Conservation (phyloP, 306 rosid species). For the Rosa persica region DNA sequence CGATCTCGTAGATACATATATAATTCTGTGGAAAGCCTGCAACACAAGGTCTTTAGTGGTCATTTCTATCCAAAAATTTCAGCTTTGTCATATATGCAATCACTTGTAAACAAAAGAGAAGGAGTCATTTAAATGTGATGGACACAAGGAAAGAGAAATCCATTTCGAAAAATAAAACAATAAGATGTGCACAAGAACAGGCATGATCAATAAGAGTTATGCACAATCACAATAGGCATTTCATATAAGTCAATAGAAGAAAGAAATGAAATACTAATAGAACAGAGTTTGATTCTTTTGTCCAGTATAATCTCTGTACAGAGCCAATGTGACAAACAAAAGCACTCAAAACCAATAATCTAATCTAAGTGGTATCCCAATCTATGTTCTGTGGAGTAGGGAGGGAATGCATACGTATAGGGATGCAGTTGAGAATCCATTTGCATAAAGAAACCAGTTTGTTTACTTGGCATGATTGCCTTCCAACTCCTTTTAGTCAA, state of each 20-base stretch:
- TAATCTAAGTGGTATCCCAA: background rate
- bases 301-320: background rate
- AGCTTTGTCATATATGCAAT: background rate
- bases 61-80: background rate
- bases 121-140: background rate
- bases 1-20: too few relatives aligned
- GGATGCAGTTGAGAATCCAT: too few relatives aligned
- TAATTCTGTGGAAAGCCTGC: background rate
- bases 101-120: too few relatives aligned
- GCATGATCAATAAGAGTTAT: background rate
- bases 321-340: background rate
- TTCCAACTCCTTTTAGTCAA: too few relatives aligned
- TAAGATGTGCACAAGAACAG: background rate
- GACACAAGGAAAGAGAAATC: background rate
- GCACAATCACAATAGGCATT: background rate
- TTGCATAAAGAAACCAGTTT: too few relatives aligned
- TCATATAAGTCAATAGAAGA: background rate
- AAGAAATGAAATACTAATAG: background rate
- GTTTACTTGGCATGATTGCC: too few relatives aligned
- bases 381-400: background rate
- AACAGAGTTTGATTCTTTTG: background rate
- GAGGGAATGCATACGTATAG: background rate
- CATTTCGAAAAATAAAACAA: background rate
- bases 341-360: background rate
- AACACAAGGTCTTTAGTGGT: background rate